Conservation (phyloP, 2,329 filamentous ascomycete genomes). For the Colletotrichum sp. region DNA sequence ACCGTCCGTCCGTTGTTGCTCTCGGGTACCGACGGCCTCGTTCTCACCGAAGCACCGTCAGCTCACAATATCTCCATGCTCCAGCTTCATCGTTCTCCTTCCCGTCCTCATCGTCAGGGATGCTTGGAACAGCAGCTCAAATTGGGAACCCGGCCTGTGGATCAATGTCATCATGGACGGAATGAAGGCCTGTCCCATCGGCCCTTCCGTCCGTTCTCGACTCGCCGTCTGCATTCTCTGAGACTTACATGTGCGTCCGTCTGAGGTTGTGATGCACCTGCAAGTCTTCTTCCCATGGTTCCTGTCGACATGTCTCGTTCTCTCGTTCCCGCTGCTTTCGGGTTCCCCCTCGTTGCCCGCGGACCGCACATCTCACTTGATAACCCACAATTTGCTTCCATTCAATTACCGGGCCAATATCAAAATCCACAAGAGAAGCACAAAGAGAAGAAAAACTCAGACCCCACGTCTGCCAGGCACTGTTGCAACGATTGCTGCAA, state of each 20-base stretch:
- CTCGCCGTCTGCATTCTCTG: neutral
- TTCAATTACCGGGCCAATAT: neutral
- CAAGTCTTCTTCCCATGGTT: neutral
- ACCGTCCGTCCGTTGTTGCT: neutral
- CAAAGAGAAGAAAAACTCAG: neutral
- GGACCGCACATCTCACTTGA: neutral
- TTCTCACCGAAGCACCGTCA: neutral
- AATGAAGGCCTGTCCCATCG: neutral
- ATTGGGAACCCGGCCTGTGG: neutral
- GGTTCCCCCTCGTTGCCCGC: neutral
- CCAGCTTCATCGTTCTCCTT: neutral
- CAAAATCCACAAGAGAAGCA: neutral
- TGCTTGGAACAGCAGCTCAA: neutral
- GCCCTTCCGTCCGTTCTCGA: neutral
- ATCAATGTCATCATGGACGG: neutral
- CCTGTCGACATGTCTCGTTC: neutral
- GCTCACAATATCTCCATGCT: neutral
- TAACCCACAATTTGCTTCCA: neutral
- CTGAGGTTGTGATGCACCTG: neutral
- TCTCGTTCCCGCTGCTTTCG: neutral
- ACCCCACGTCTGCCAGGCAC: neutral
- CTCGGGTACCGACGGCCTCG: neutral
- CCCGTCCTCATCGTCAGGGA: neutral
- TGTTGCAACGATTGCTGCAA: slow-evolving; percentile 8
- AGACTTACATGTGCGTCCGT: neutral